Evolutionary conservation across 2,329 filamentous ascomycete genomes (phyloP), one percentile per base, ranked within the genome.

Genomic region (Hymenoscyphus occultus): DNA sequence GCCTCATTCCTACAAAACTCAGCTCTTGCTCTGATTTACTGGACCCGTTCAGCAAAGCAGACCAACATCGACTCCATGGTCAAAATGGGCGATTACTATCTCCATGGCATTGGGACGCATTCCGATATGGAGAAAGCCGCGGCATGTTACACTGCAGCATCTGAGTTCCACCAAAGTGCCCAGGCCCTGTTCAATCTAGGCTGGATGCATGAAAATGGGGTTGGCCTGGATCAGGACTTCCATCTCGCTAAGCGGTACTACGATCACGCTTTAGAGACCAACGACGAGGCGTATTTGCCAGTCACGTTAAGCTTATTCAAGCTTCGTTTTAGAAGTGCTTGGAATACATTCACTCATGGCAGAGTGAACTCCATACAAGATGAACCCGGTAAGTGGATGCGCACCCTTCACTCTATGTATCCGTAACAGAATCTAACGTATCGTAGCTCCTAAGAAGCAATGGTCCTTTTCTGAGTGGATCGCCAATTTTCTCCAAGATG

Each of bases 161-260:
- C 93, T 0, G 95, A 99, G 74, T 93, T 91, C 66, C 88, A 94
- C 71, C 90, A 93, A 74, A 96, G 92, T 71, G 95, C 94, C 2
- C 96, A 99, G 78, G 95, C 96, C 14, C 86, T 97, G 64, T 99
- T 93, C 86, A 98, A 99, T 73, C 82, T 99, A 14, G 96, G 95
- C 5, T 99, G 95, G 95, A 98, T 99, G 94, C 93, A 99, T 74
- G 95, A 99, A 78, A 97, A 98, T 74, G 95, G 95, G 7, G 83
- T 98, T 60, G 92, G 93, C 1, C 85, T 98, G 22, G 90, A 91
- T 63, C 95, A 99, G 76, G 95, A 99, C 75, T 99, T 96, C 76
- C 95, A 99, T 74, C 87, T 99, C 64, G 95, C 96, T 1, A 99
- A 99, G 79, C 84, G 95, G 62, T 97, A 93, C 78, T 99, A 99